Percentiles rank a stretch among this genome's conserved stretches.
phyloP scores from a whole-genome alignment of 106 monocot species.

The Phalaenopsis aphrodite region DNA sequence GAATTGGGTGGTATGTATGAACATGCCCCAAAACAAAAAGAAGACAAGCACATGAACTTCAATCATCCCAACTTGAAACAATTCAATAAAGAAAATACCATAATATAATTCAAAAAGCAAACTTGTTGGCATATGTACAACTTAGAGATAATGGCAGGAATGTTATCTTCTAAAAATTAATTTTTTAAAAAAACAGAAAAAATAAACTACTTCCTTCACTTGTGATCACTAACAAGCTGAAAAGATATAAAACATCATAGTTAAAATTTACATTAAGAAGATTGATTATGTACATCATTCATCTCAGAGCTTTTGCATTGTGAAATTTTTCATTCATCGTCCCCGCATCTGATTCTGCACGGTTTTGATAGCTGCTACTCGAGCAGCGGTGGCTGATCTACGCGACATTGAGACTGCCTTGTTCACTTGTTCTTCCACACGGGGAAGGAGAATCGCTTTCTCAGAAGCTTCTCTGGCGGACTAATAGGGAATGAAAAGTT shows the following conservation, averaged over 20 bases:
- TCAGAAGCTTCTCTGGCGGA: constrained; percentile 37
- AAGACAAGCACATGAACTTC: too few species aligned
- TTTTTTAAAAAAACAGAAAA: too few species aligned
- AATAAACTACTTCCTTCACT: not conserved
- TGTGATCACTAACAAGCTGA: constrained; percentile 6
- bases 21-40: too few species aligned
- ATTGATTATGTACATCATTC: not conserved
- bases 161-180: not conserved
- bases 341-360: constrained; percentile 31
- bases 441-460: constrained; percentile 17
- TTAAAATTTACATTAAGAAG: constrained; percentile 7
- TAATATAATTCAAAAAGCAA: not conserved
- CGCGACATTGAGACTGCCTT: constrained; percentile 33
- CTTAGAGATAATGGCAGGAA: not conserved
- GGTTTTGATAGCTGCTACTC: constrained; percentile 46
- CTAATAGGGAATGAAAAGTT: constrained; percentile 4
- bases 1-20: too few species aligned
- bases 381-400: constrained; percentile 40
- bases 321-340: constrained; percentile 21
- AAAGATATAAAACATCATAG: not conserved
- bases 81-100: not conserved
- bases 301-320: not conserved
- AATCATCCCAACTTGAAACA: not conserved
- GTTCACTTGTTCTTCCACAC: constrained; percentile 40
- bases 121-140: constrained; percentile 6